Evolutionary conservation across 495 filamentous ascomycete genomes (phyloP), one percentile per base, ranked within the genome.

Genomic region (Aspergillus carlsbadensis): DNA sequence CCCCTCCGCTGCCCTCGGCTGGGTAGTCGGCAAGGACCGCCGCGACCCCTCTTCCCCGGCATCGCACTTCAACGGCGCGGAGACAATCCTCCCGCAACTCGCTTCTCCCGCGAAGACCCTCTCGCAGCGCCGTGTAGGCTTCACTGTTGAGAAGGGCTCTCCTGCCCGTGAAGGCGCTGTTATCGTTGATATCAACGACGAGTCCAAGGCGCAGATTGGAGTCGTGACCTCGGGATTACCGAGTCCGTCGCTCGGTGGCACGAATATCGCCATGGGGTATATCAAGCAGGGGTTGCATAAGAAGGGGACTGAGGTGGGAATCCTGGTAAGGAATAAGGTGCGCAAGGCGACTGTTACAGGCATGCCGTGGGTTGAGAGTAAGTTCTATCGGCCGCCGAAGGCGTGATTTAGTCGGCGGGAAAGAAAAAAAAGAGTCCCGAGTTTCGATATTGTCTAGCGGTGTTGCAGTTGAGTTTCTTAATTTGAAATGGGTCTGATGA

Each of bases 251-350:
- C 76, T 96, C 15, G 86, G 84, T 21, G 86, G 86, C 18, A 87
- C 84, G 68, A 97, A 97, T 66, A 91, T 98, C 52, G 92, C 95
- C 39, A 98, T 98, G 94, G 94, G 87, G 0, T 98, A 98, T 68
- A 77, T 98, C 59, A 84, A 86, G 72, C 81, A 86, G 59, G 91
- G 91, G 0, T 68, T 87, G 65, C 89, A 96, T 62, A 96, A 95
- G 81, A 78, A 83, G 43, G 95, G 92, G 6, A 97, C 93, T 0
- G 85, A 92, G 70, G 78, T 98, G 2, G 81, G 81, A 15, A 87
- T 96, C 10, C 58, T 89, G 54, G 88, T 98, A 1, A 78, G 94
- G 29, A 94, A 92, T 8, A 91, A 88, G 78, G 73, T 81, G 61
- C 84, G 91, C 64, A 86, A 86, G 77, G 94, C 90, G 0, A 81